Evolutionary conservation across 2,329 filamentous ascomycete species (phyloP).

Genomic region (Fusarium sambucinum): DNA sequence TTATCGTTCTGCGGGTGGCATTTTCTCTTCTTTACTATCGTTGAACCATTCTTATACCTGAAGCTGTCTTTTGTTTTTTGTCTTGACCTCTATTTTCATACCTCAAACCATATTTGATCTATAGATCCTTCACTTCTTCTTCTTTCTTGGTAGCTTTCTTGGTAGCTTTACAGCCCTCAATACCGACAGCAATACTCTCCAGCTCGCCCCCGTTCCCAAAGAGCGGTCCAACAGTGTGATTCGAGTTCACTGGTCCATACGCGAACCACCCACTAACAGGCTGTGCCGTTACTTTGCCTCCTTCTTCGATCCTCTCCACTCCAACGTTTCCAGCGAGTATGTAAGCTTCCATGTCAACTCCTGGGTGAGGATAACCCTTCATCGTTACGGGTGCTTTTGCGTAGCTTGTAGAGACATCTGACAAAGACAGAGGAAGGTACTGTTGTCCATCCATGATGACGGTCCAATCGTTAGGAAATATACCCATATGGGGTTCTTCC

Average conservation of each 20-base stretch:
- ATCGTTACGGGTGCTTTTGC: conserved; percentile 56
- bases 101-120: not conserved
- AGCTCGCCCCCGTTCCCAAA: conserved; percentile 45
- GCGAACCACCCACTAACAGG: conserved; percentile 58
- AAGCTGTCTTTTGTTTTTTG: not conserved
- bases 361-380: conserved; percentile 48
- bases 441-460: conserved; percentile 48
- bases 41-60: no score
- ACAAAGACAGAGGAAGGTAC: conserved; percentile 49
- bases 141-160: not conserved
- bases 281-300: conserved; percentile 47
- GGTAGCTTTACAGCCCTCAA: not conserved
- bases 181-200: conserved; percentile 23
- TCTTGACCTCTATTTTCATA: not conserved
- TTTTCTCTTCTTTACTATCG: not conserved
- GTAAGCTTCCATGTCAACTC: conserved; percentile 50
- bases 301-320: conserved; percentile 45
- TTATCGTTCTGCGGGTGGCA: not conserved
- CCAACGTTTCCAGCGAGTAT: conserved; percentile 57
- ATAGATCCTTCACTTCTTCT: conserved; percentile 6
- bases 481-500: conserved; percentile 1
- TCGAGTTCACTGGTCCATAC: conserved; percentile 53
- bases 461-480: conserved; percentile 9
- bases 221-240: conserved; percentile 29
- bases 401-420: conserved; percentile 54